Conservation (phyloP, 1,284 basidiomycete species). For the Ceratobasidium sp. region DNA sequence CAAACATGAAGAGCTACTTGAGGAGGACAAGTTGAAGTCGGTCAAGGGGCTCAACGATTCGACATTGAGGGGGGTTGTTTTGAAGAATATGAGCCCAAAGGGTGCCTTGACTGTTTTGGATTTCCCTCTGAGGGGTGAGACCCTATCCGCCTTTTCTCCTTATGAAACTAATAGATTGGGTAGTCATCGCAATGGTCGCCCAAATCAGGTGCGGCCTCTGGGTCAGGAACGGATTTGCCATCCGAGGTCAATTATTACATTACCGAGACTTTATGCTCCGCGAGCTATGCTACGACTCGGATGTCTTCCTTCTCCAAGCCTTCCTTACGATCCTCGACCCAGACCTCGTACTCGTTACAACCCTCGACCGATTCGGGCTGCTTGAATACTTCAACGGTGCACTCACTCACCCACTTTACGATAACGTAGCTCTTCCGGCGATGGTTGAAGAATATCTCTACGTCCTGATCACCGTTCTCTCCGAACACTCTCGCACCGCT, state of each 20-base stretch:
- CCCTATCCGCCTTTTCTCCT: conserved; percentile 33
- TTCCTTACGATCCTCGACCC: conserved; percentile 81
- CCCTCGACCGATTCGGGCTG: conserved; percentile 90
- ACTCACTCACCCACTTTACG: conserved; percentile 64
- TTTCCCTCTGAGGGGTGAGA: conserved; percentile 81
- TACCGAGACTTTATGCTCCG: conserved; percentile 96
- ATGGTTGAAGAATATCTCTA: conserved; percentile 94
- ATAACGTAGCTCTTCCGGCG: conserved; percentile 71
- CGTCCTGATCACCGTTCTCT: conserved; percentile 84
- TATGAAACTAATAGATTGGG: neutral
- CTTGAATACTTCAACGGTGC: conserved; percentile 76
- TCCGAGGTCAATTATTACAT: conserved; percentile 93
- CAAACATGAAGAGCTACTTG: conserved; percentile 75
- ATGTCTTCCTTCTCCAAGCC: conserved; percentile 89
- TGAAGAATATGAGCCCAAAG: conserved; percentile 64
- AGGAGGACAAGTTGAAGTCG: conserved; percentile 60
- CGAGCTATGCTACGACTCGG: conserved; percentile 96
- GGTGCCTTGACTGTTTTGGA: conserved; percentile 76
- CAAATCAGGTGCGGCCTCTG: conserved; percentile 95
- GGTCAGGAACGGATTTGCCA: conserved; percentile 96
- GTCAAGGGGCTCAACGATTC: conserved; percentile 56
- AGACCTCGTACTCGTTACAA: conserved; percentile 77
- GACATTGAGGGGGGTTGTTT: conserved; percentile 63
- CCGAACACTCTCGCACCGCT: conserved; percentile 77
- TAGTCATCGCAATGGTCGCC: conserved; percentile 86